These are phyloP conservation scores for Salisapilia sapeloensis DNA, from an alignment of 352 stramenopile species.

Conservation along the genomic window DNA sequence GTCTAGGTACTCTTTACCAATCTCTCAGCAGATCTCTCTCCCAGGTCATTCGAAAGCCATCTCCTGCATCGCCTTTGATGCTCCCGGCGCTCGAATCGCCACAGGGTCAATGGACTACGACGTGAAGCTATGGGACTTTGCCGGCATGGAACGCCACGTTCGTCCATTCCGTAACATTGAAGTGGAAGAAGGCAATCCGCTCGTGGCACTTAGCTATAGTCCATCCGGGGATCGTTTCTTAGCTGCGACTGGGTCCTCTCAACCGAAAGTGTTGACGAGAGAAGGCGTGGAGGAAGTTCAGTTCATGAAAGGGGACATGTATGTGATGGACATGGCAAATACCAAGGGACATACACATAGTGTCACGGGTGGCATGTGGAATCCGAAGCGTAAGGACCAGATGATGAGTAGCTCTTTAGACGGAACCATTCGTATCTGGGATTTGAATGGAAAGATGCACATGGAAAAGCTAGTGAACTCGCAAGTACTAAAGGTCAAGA, in stretches of 20 bases:
- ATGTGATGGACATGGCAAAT: constrained; percentile 73
- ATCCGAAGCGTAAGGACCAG: constrained; percentile 41
- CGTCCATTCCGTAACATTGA: constrained; percentile 66
- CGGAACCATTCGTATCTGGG: constrained; percentile 65
- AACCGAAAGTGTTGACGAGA: constrained; percentile 57
- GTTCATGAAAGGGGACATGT: constrained; percentile 75
- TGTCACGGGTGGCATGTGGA: constrained; percentile 48
- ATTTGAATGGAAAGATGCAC: constrained; percentile 37
- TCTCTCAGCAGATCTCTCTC: constrained; percentile 49
- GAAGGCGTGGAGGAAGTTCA: constrained; percentile 69
- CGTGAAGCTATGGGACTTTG: constrained; percentile 78
- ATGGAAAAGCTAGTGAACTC: constrained; percentile 71
- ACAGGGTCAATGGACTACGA: constrained; percentile 76
- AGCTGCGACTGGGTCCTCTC: constrained; percentile 45
- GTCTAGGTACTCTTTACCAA: constrained; percentile 44
- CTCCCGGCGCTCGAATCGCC: constrained; percentile 40
- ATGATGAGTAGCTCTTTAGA: constrained; percentile 73
- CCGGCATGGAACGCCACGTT: constrained; percentile 66
- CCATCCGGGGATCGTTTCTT: constrained; percentile 59
- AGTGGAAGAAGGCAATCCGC: constrained; percentile 58
- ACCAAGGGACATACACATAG: constrained; percentile 72
- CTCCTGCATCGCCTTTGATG: constrained; percentile 51
- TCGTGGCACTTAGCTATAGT: constrained; percentile 68
- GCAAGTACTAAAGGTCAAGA: constrained; percentile 73
- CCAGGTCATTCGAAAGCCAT: constrained; percentile 37